Conservation (phyloP, 371 early-diverging fungal genomes). For the Thermomucor indicae-seudaticae region DNA sequence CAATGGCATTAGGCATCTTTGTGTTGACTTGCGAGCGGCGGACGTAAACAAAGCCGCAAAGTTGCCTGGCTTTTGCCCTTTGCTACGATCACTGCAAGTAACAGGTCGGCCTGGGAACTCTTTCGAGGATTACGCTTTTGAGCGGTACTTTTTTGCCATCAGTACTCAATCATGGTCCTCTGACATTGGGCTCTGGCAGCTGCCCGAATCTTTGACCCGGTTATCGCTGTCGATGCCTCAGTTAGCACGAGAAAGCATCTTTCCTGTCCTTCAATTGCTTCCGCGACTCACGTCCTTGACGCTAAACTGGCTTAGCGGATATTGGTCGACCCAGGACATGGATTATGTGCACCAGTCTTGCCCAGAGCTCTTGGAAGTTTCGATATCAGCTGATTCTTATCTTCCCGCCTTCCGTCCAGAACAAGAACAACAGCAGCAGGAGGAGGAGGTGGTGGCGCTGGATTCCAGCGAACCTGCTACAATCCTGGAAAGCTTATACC, state of each 20-base stretch:
- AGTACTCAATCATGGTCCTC: background rate
- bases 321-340: background rate
- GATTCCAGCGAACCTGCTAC: background rate
- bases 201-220: background rate
- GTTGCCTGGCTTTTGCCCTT: background rate
- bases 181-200: background rate
- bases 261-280: background rate
- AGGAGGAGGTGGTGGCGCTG: background rate
- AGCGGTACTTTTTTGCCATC: background rate
- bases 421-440: background rate
- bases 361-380: background rate
- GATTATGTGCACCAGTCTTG: background rate
- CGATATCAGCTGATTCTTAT: constrained; percentile 4
- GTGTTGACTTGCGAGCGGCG: background rate
- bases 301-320: constrained; percentile 8
- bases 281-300: background rate
- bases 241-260: background rate
- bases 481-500: background rate
- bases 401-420: background rate
- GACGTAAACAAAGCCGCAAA: background rate
- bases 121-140: background rate
- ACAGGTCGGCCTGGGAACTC: background rate
- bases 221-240: constrained; percentile 1
- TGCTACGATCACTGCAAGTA: background rate
- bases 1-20: background rate